Conservation (phyloP, 768 basidiomycete species). For the Amanita phalloides region DNA sequence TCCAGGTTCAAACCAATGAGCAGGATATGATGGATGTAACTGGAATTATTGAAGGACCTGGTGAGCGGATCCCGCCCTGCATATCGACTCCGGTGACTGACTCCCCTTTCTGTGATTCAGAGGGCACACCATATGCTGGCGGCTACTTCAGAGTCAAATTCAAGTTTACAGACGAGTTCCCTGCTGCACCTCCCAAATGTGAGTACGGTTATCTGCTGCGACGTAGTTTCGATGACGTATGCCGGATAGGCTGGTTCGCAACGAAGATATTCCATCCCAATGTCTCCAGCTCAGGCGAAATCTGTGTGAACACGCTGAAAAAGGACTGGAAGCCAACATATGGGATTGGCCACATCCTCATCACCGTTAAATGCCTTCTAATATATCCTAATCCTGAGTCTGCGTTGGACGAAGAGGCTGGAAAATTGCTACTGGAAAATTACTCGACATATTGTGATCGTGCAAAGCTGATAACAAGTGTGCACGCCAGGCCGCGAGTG, state of each 20-base stretch:
- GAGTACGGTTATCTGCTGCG: slow-evolving; percentile 13
- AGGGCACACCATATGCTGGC: slow-evolving; percentile 57
- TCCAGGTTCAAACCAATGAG: slow-evolving; percentile 76
- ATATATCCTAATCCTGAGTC: slow-evolving; percentile 97
- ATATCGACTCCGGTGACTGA: slow-evolving; percentile 15
- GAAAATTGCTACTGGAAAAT: slow-evolving; percentile 82
- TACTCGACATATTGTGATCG: slow-evolving; percentile 83
- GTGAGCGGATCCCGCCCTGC: slow-evolving; percentile 31
- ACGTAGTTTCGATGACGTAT: slow-evolving; percentile 3
- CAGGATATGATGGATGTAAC: slow-evolving; percentile 84
- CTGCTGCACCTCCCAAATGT: slow-evolving; percentile 93
- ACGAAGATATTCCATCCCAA: slow-evolving; percentile 99
- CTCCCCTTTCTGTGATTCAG: slow-evolving; percentile 17
- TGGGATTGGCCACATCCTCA: slow-evolving; percentile 84
- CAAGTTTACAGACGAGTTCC: slow-evolving; percentile 89
- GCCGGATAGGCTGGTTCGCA: slow-evolving; percentile 62
- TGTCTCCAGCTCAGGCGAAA: slow-evolving; percentile 81
- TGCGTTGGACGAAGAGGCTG: slow-evolving; percentile 92
- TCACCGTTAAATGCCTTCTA: slow-evolving; percentile 89
- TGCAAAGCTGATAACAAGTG: slow-evolving; percentile 80
- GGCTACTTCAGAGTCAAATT: slow-evolving; percentile 72
- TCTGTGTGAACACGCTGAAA: slow-evolving; percentile 95
- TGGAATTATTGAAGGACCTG: slow-evolving; percentile 85
- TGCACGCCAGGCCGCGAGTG: slow-evolving; percentile 79
- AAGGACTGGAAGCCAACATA: slow-evolving; percentile 94